Conservation (phyloP, 805 yeast genomes). For the Candida boleticola region DNA sequence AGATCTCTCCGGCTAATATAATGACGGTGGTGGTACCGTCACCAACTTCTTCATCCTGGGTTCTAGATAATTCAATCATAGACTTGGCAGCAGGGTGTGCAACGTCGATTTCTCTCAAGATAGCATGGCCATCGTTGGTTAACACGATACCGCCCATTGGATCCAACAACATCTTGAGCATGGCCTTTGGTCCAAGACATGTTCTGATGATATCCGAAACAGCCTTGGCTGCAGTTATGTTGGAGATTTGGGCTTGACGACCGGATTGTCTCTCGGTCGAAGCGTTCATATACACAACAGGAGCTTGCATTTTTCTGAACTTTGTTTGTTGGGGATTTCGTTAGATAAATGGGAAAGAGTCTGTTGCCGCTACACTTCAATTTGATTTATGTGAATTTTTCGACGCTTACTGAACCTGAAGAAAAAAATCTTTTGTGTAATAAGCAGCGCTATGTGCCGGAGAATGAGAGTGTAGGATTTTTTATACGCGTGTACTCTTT, state of each 20-base stretch:
- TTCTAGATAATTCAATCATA: constrained; percentile 94
- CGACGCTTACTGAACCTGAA: neutral
- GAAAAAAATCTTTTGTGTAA: neutral
- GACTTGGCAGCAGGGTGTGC: constrained; percentile 99
- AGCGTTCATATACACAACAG: constrained; percentile 58
- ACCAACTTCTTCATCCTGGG: constrained; percentile 98
- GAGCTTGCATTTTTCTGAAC: constrained; percentile 39
- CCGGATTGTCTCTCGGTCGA: constrained; percentile 92
- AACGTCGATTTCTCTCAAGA: constrained; percentile 92
- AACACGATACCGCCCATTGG: constrained; percentile 96
- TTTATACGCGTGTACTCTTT: too few species aligned
- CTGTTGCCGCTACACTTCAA: too few species aligned
- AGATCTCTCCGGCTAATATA: constrained; percentile 92
- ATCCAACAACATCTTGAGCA: constrained; percentile 96
- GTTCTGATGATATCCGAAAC: constrained; percentile 97
- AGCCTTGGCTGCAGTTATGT: constrained; percentile 99
- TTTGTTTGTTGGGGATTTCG: constrained; percentile 2
- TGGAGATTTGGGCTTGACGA: constrained; percentile 94
- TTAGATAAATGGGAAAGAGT: too few species aligned
- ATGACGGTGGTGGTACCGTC: constrained; percentile 98
- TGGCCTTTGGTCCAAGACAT: constrained; percentile 98
- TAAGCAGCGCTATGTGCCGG: neutral
- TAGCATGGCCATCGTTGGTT: constrained; percentile 98
- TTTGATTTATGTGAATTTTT: too few species aligned
- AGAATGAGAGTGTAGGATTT: neutral